Percentiles rank a stretch among this genome's conserved stretches.
These are phyloP conservation scores for Ambrosiella cleistominuta DNA, from an alignment of 2,329 filamentous ascomycete genomes.

Conservation along the genomic window DNA sequence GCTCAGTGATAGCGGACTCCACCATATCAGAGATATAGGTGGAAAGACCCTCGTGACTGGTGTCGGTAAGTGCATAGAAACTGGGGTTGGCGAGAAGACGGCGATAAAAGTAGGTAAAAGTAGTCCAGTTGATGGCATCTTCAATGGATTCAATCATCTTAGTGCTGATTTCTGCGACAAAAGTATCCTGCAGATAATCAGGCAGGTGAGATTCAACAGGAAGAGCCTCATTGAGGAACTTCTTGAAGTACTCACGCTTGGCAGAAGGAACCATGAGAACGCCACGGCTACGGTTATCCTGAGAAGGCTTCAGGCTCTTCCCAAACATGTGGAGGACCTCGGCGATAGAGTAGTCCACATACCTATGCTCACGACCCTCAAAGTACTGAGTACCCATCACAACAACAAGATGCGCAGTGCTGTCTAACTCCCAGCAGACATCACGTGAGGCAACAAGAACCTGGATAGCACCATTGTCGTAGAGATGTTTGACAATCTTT, in stretches of 20 bases:
- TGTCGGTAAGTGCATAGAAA: slow-evolving; percentile 80
- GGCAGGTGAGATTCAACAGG: slow-evolving; percentile 91
- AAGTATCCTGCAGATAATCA: slow-evolving; percentile 82
- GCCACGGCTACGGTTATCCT: slow-evolving; percentile 68
- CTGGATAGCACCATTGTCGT: slow-evolving; percentile 75
- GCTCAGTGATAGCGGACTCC: slow-evolving; percentile 77
- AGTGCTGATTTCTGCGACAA: slow-evolving; percentile 92
- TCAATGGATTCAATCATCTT: slow-evolving; percentile 91
- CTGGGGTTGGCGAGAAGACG: slow-evolving; percentile 87
- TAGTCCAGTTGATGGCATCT: slow-evolving; percentile 95
- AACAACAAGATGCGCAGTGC: slow-evolving; percentile 74
- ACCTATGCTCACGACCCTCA: slow-evolving; percentile 89
- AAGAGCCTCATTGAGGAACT: slow-evolving; percentile 89
- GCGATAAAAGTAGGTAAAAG: slow-evolving; percentile 96
- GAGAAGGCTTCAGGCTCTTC: slow-evolving; percentile 62
- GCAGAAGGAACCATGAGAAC: slow-evolving; percentile 93
- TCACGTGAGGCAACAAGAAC: slow-evolving; percentile 62
- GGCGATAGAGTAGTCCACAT: slow-evolving; percentile 86
- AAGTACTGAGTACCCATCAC: slow-evolving; percentile 98
- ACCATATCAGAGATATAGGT: slow-evolving; percentile 87
- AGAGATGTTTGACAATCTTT: slow-evolving; percentile 84
- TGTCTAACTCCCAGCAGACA: slow-evolving; percentile 89
- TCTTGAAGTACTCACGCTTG: slow-evolving; percentile 96
- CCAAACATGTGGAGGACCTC: slow-evolving; percentile 98
- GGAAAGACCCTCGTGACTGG: slow-evolving; percentile 83